A percentile compares a stretch with the other conserved stretches of the same genome.
These are phyloP conservation scores for Iris macrosiphon DNA, from an alignment of 106 monocot species.

Conservation along the genomic window DNA sequence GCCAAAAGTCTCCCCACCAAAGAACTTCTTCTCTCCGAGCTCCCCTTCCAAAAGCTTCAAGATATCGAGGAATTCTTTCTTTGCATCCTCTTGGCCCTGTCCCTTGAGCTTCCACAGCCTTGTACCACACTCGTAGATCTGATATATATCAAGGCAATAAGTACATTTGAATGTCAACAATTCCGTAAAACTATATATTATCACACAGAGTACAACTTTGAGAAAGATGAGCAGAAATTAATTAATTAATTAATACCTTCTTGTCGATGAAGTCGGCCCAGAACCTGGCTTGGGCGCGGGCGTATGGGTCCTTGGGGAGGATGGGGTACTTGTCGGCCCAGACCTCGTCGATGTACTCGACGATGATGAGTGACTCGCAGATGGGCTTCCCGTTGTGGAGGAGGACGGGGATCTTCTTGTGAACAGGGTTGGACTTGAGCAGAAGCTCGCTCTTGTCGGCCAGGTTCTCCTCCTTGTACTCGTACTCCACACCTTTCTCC, in stretches of 20 bases:
- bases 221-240: background rate
- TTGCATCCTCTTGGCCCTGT: slow-evolving; percentile 28
- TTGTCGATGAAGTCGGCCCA: slow-evolving; percentile 47
- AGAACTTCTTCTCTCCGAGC: slow-evolving; percentile 46
- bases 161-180: background rate
- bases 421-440: slow-evolving; percentile 42
- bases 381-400: slow-evolving; percentile 42
- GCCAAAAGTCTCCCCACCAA: slow-evolving; percentile 43
- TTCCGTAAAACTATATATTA: slow-evolving; percentile 10
- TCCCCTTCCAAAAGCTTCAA: slow-evolving; percentile 34
- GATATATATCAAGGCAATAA: no score
- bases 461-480: slow-evolving; percentile 35
- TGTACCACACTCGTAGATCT: slow-evolving; percentile 28
- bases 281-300: slow-evolving; percentile 27
- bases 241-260: slow-evolving; percentile 20
- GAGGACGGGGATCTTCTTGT: slow-evolving; percentile 61
- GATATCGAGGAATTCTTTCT: slow-evolving; percentile 35
- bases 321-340: slow-evolving; percentile 5
- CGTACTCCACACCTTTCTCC: slow-evolving; percentile 41
- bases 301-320: slow-evolving; percentile 34
- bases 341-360: slow-evolving; percentile 42
- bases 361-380: slow-evolving; percentile 41
- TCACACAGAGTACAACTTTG: no score
- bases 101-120: slow-evolving; percentile 37
- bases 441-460: slow-evolving; percentile 35